Percentiles rank a stretch among this genome's conserved stretches.
phyloP scores from a whole-genome alignment of 768 basidiomycete genomes.

The Hericium rajendrae region DNA sequence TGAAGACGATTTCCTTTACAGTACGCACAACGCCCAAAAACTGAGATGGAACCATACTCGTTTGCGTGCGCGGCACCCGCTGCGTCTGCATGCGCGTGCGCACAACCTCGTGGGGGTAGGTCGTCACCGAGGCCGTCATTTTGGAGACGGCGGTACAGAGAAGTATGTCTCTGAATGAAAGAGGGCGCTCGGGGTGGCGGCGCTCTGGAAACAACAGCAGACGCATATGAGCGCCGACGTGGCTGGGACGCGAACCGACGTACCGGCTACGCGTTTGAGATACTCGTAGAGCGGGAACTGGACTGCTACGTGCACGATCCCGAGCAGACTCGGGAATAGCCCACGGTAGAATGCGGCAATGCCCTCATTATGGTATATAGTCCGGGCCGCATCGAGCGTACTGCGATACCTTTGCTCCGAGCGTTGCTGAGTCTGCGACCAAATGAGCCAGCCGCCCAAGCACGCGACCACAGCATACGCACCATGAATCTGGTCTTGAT shows the following conservation, averaged over 20 bases:
- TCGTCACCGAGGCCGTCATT: slow-evolving; percentile 91
- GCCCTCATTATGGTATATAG: slow-evolving; percentile 89
- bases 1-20: slow-evolving; percentile 57
- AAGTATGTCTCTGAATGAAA: slow-evolving; percentile 61
- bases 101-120: slow-evolving; percentile 97
- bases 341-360: slow-evolving; percentile 88
- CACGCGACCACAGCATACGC: slow-evolving; percentile 8
- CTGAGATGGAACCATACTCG: slow-evolving; percentile 51
- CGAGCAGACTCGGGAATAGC: slow-evolving; percentile 83
- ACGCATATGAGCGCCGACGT: not conserved
- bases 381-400: slow-evolving; percentile 80
- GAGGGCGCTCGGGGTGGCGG: slow-evolving; percentile 19
- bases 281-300: slow-evolving; percentile 97
- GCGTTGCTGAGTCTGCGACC: slow-evolving; percentile 67
- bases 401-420: slow-evolving; percentile 76
- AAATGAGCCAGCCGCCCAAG: slow-evolving; percentile 7
- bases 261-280: slow-evolving; percentile 80
- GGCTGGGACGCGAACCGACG: not conserved
- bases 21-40: slow-evolving; percentile 64
- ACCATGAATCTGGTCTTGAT: slow-evolving; percentile 99
- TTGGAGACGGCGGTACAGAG: slow-evolving; percentile 89
- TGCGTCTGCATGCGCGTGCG: slow-evolving; percentile 96
- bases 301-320: slow-evolving; percentile 90
- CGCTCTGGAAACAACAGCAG: slow-evolving; percentile 3
- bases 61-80: slow-evolving; percentile 38